Evolutionary conservation across 129 eudicot genomes (phyloP), one percentile per base, ranked within the genome.

Genomic region (Chrysanthemum seticuspe): DNA sequence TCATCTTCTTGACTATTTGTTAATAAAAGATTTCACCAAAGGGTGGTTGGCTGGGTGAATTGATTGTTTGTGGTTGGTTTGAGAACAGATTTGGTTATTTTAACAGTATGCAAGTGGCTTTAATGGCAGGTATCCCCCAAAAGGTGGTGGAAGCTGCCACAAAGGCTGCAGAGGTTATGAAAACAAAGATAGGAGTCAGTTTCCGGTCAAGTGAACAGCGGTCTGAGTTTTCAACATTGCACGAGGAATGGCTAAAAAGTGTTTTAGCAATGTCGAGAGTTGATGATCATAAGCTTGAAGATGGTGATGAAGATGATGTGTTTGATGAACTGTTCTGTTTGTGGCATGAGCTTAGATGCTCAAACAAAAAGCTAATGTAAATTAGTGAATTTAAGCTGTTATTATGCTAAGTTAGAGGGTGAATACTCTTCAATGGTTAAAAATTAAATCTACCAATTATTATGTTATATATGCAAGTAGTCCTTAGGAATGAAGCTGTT

Each of bases 41-140:
- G n/a, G n/a, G n/a, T n/a, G n/a, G n/a, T n/a, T n/a, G n/a, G n/a
- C n/a, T n/a, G n/a, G n/a, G n/a, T n/a, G n/a, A n/a, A n/a, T n/a
- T n/a, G n/a, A n/a, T n/a, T n/a, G n/a, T n/a, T n/a, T n/a, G n/a
- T n/a, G n/a, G n/a, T n/a, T n/a, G n/a, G n/a, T n/a, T n/a, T n/a
- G n/a, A n/a, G n/a, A n/a, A n/a, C n/a, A n/a, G n/a, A n/a, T n/a
- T n/a, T n/a, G n/a, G n/a, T n/a, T n/a, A n/a, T n/a, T n/a, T n/a
- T n/a, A n/a, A n/a, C n/a, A n/a, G 99, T 14, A 86, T 94, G 93
- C 97, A 90, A 68, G 92, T 94, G 77, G 99, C 99, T 2, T 77
- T 65, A 51, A 90, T 88, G 95, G 99, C 99, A 4, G 97, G 97
- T 29, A 82, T 94, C 97, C 97, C n/a, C 14, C 71, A 71, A 68